phyloP scores from a whole-genome alignment of 1,284 basidiomycete species.

The Cryptococcus amylolentus region DNA sequence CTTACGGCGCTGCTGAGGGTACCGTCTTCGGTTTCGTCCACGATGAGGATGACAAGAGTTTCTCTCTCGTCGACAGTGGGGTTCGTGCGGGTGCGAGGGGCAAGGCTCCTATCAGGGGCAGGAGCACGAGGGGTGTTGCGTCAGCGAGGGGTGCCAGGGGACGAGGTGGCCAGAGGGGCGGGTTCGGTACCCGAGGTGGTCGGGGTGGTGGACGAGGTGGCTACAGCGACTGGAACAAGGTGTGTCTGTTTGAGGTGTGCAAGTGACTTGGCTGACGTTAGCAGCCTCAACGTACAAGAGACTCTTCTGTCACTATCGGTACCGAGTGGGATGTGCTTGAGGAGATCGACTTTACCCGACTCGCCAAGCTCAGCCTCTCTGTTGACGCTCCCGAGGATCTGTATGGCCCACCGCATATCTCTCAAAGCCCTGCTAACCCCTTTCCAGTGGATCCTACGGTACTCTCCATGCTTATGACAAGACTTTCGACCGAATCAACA shows the following conservation, averaged over 20 bases:
- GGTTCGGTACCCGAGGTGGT: slow-evolving; percentile 52
- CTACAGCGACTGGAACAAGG: slow-evolving; percentile 92
- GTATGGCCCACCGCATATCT: slow-evolving; percentile 54
- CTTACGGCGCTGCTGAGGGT: slow-evolving; percentile 59
- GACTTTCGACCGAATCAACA: slow-evolving; percentile 90
- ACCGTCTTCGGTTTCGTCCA: slow-evolving; percentile 98
- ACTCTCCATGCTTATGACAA: slow-evolving; percentile 92
- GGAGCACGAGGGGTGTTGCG: slow-evolving; percentile 4
- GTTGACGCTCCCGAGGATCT: slow-evolving; percentile 85
- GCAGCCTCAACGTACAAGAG: slow-evolving; percentile 81
- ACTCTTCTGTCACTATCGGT: slow-evolving; percentile 90
- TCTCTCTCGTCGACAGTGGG: slow-evolving; percentile 86
- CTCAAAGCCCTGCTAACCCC: slow-evolving; percentile 4
- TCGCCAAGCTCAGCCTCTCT: slow-evolving; percentile 85
- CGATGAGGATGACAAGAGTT: slow-evolving; percentile 95
- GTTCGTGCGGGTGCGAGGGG: slow-evolving; percentile 17
- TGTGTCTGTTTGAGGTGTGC: not conserved
- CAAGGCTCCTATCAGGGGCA: slow-evolving; percentile 17
- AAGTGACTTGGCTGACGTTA: not conserved
- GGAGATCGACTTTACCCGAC: slow-evolving; percentile 93
- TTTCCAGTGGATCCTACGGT: slow-evolving; percentile 61
- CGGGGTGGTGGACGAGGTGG: slow-evolving; percentile 67
- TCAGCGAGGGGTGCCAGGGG: slow-evolving; percentile 48
- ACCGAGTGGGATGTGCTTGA: slow-evolving; percentile 91
- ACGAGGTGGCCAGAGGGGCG: slow-evolving; percentile 45